Base-by-base conservation (phyloP, 352 stramenopile species). In the Elongisporangium anandrum region DNA sequence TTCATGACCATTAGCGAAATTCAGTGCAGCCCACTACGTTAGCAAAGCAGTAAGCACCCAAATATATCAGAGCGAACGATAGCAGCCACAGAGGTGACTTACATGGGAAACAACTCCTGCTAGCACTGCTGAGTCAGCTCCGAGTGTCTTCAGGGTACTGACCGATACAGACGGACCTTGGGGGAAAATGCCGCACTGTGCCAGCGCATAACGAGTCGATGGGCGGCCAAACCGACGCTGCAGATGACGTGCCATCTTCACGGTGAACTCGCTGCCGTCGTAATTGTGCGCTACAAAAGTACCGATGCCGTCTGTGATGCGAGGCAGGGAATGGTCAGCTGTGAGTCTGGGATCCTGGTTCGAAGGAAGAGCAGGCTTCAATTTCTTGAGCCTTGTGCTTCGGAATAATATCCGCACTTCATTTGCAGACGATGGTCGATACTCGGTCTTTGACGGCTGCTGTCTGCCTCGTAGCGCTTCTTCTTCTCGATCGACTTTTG, bases 191-290 rank as follows among this genome's bases (percentile, higher is more conserved):
- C 77, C 79, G n/a, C 58, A 68, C 26, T 85, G 69, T 10, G 78
- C 69, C 21, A 90, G 58, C 5, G 74, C 78, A 26, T 86, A 78
- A 17, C 80, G 72, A 23, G 85, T 23, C 6, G 80, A 90, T 23
- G 78, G 64, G 24, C 75, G 65, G 9, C 80, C 78, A 24, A 63
- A 85, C 20, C 55, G 65, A 4, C 55, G 61, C 48, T 74, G 66
- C 41, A 90, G 64, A 34, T 78, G 60, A 9, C 72, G 59, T 2
- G 68, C 74, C 12, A 90, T 51, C 54, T 64, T 68, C 19, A 74
- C 64, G 13, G 13, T 15, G 29, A 41, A 41, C 29, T 41, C 29
- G 29, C 29, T 41, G 6, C 29, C 29, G 13, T 41, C 29, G 29
- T 41, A 41, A 8, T 41, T 41, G 29, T 15, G 29, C 29, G 29